Percentiles rank a stretch among this genome's conserved stretches.
These are phyloP conservation scores for Mucor circinelloides DNA, from an alignment of 371 early-diverging fungal genomes.

Conservation along the genomic window DNA sequence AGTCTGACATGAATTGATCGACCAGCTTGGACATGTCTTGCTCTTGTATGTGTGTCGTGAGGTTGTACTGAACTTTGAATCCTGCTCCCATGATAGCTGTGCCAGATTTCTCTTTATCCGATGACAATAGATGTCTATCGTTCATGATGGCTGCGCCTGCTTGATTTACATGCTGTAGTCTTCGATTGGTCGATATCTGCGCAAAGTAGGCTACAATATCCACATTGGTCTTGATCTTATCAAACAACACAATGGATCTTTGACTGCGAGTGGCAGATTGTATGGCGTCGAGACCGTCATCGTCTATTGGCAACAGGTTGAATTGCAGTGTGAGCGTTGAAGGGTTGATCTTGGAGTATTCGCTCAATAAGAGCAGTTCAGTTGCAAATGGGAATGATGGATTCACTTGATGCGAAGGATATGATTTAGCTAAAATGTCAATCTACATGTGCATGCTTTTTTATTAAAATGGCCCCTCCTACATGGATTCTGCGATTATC, in stretches of 20 bases:
- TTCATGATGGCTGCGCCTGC: constrained; percentile 26
- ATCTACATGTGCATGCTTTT: constrained; percentile 4
- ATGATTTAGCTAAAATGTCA: constrained; percentile 23
- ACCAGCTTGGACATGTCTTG: constrained; percentile 2
- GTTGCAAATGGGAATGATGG: constrained; percentile 16
- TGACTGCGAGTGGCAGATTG: not conserved
- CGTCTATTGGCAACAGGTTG: constrained; percentile 19
- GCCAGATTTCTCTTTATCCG: not conserved
- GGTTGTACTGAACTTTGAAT: constrained; percentile 10
- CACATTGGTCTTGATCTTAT: constrained; percentile 21
- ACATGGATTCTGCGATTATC: constrained; percentile 31
- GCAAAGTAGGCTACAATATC: constrained; percentile 29
- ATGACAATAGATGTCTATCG: constrained; percentile 2
- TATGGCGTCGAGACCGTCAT: constrained; percentile 17
- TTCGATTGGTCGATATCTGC: constrained; percentile 13
- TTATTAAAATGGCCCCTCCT: not conserved
- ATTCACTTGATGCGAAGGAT: constrained; percentile 5
- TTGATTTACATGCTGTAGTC: constrained; percentile 25
- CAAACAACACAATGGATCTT: constrained; percentile 15
- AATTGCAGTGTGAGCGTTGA: constrained; percentile 22
- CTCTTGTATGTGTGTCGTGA: not conserved
- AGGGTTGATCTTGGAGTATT: constrained; percentile 20
- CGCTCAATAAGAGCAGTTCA: constrained; percentile 16
- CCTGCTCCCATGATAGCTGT: constrained; percentile 13
- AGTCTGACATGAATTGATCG: constrained; percentile 7